Base-by-base conservation (phyloP, 2,329 filamentous ascomycete species). In the Botrytis aclada region DNA sequence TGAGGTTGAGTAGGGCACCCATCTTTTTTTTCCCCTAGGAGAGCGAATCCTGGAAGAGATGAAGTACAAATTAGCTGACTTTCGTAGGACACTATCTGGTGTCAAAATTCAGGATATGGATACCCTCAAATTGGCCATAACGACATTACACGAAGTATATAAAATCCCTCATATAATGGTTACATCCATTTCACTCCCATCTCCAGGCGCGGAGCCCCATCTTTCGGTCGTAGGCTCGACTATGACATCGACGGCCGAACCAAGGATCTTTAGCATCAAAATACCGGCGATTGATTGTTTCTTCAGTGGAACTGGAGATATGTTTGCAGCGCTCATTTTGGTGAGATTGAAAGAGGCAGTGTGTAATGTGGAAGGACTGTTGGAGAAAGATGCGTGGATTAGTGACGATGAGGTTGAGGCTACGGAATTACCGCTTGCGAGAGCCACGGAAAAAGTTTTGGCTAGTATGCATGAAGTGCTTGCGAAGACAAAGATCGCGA, bases 301-400 rank as follows among this genome's bases (percentile, higher is more conserved):
- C 86, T 99, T 98, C 83, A 94, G 92, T 78, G 96, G 96, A 58
- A 98, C 97, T 0, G 96, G 96, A 64, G 96, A 99, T 84, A 98
- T 99, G 95, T 98, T 99, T 80, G 95, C 94, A 43, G 95, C 95
- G 12, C 86, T 99, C 63, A 94, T 94, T 80, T 90, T 97, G 1
- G 93, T 93, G 58, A 90, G 95, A 43, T 89, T 99, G 80, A 91
- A 95, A 73, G 93, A 98, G 84, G 94, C 93, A 39, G 92, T 93
- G 1, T 82, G 84, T 70, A 83, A 83, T 4, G 84, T 72, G 1
- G 75, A 79, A 29, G 81, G 80, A 4, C 83, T 97, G 6, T 82
- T 85, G 25, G 81, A 84, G 12, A 87, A 83, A 3, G 82, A 84
- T 9, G 89, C 89, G 74, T 99, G 96, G 96, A 84, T 92, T 65